Conservation (phyloP, 108 stramenopile species). For the Nitzschia sp. region DNA sequence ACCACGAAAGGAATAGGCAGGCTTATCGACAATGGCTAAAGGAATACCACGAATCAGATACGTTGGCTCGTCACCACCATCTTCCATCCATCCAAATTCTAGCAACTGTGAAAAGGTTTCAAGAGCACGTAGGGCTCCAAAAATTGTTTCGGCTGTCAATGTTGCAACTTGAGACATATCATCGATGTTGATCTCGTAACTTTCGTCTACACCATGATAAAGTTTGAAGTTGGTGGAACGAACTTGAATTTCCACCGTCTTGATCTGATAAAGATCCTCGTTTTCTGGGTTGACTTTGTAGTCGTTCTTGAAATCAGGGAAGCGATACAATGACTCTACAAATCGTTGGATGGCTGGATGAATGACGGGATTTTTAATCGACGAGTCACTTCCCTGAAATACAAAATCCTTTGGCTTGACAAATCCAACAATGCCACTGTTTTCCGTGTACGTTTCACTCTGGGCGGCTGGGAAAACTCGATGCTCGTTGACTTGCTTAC, state of each 20-base stretch:
- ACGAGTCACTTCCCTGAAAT: not conserved
- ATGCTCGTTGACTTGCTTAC: constrained; percentile 3
- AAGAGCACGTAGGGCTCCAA: constrained; percentile 55
- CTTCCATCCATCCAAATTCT: constrained; percentile 39
- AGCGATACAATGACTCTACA: not conserved
- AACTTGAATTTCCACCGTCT: constrained; percentile 7
- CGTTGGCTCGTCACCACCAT: constrained; percentile 5
- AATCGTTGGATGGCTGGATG: constrained; percentile 26
- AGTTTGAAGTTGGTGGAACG: constrained; percentile 16
- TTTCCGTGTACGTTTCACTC: constrained; percentile 12
- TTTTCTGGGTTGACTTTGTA: constrained; percentile 26
- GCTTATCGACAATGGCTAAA: constrained; percentile 47
- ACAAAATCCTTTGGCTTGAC: not conserved
- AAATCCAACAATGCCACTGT: constrained; percentile 5
- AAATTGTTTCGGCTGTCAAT: constrained; percentile 44
- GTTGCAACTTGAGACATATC: not conserved
- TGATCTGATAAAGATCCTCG: not conserved
- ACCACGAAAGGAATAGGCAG: constrained; percentile 71
- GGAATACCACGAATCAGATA: constrained; percentile 27
- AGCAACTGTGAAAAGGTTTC: constrained; percentile 68
- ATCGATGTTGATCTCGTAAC: constrained; percentile 38
- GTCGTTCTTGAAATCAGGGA: constrained; percentile 32
- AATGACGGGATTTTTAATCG: constrained; percentile 5
- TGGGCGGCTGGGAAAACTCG: constrained; percentile 39
- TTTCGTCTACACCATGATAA: constrained; percentile 41